Base-by-base conservation (phyloP, 345 rosid species). In the Populus tremula region DNA sequence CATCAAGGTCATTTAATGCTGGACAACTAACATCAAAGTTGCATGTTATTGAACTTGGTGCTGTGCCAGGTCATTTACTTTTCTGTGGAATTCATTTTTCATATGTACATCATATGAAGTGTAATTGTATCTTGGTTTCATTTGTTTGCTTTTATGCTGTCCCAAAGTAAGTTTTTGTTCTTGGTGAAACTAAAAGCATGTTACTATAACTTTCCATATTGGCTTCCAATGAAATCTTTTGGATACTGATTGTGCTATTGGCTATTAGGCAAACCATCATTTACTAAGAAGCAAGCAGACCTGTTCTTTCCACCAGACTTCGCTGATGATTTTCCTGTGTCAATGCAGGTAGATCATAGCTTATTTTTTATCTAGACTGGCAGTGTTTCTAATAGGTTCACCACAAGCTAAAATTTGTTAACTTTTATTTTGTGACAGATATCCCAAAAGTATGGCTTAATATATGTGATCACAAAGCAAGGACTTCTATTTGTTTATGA, bases 31-130 rank as follows among this genome's bases (percentile, higher is more conserved):
- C 89, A 43, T 93, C 98, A 63, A 94, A 94, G 85, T 83, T 94
- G 87, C 98, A 94, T 84, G 91, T 91, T 81, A 90, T 94, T 82
- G 98, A 94, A 84, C 97, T 94, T 79, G 98, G 98, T 70, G 97
- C 98, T 63, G 97, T 91, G 85, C 94, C 97, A 73, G 98, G 98
- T 94, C 5, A 12, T 78, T 21, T 54, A 47, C 49, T 45, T 49
- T 67, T 33, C 61, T 67, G 45, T 80, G 69, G 12, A 33, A 67
- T 70, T 61, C 23, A 29, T 8, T 2, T 41, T 43, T 72, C 2
- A 76, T 13, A 25, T 33, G 67, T 14, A 39, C 50, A n/a, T n/a
- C 47, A 18, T 67, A 38, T 35, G 47, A 43, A 31, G 18, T 38
- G 21, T 35, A 20, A 36, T 68, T 38, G 71, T 68, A 25, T 72